Evolutionary conservation across 2,329 filamentous ascomycete species (phyloP), one percentile per base, ranked within the genome.

Genomic region (Colletotrichum simmondsii): DNA sequence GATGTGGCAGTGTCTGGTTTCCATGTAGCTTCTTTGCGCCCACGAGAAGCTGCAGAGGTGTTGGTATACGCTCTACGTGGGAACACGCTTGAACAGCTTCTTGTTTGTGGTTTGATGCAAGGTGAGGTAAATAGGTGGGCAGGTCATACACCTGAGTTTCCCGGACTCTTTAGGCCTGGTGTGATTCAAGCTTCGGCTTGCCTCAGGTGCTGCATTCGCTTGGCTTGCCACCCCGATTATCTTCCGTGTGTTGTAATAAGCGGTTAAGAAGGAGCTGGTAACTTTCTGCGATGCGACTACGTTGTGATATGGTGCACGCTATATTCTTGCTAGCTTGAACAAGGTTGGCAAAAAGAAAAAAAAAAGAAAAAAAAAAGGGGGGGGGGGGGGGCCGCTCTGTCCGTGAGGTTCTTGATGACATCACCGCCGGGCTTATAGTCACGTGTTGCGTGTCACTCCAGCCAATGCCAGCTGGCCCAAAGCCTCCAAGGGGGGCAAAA

Each of bases 391-490:
- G 42, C 19, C 42, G 60, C 46, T 24, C 22, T 42, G 46, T n/a
- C 22, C 42, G 42, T n/a, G n/a, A n/a, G n/a, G n/a, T 49, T 49
- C 28, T 53, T 14, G 4, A n/a, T 63, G 61, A 63, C 61, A 63
- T 63, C 61, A 63, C 10, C 22, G 28, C 22, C 26, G 28, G 19
- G 6, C n/a, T 16, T 2, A 7, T 12, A 5, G 24, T 63, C 61
- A 63, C 61, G 61, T 63, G 61, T 5, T 5, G 4, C 22, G 28
- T 22, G n/a, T 5, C 46, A 19, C n/a, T 16, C 2, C 16, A 61
- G n/a, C 19, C 42, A 30, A 28, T 22, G 30, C 26, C 19, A 4
- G 52, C 35, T 63, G 60, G 60, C n/a, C 22, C 12, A 10, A 62
- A n/a, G 3, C 19, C 10, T 10, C 7, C 16, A 11, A 4, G 14